Evolutionary conservation across 176 grass and related monocot species (phyloP), one percentile per base, ranked within the genome.

Genomic region (Phoenix roebelenii): DNA sequence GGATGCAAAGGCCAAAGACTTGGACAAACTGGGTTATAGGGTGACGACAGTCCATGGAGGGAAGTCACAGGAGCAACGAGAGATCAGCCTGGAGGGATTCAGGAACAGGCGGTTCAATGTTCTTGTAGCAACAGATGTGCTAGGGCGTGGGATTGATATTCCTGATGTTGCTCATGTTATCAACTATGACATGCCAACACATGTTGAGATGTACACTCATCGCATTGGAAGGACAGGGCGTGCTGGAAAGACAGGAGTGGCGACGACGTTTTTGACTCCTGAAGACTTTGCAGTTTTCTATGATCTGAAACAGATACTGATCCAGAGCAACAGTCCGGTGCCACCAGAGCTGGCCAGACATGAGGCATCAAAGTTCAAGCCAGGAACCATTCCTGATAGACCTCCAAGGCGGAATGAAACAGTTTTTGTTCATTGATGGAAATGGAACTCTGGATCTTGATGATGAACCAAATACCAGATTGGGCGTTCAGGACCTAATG

Each of bases 101-200:
- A 86, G 92, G 52, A 97, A 97, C 66, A 85, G 80, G 18, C 68
- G 92, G 51, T 97, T 97, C 57, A 97, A 90, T 78, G 92, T 97
- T 81, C 86, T 97, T 75, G 87, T 97, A 48, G 92, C 92, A 6
- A 97, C 92, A 69, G 92, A 97, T 50, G 92, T 97, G 61, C 87
- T 87, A 22, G 92, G 92, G 22, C 86, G 92, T 88, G 92, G 92
- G 72, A 97, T 97, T 75, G 92, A 97, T 65, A 97, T 97, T 71
- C 92, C 92, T 66, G 92, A 97, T 77, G 92, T 97, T 57, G 92
- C 92, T 25, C 83, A 96, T 71, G 92, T 97, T 25, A 97, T 91
- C 57, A 97, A 97, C 61, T 97, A 88, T 79, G 87, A 97, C 69
- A 85, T 97, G 81, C 87, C 92, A 51, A 64, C 49, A 48, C 81